Conservation (phyloP, 2,329 filamentous ascomycete species). For the Lasiodiplodia citricola region DNA sequence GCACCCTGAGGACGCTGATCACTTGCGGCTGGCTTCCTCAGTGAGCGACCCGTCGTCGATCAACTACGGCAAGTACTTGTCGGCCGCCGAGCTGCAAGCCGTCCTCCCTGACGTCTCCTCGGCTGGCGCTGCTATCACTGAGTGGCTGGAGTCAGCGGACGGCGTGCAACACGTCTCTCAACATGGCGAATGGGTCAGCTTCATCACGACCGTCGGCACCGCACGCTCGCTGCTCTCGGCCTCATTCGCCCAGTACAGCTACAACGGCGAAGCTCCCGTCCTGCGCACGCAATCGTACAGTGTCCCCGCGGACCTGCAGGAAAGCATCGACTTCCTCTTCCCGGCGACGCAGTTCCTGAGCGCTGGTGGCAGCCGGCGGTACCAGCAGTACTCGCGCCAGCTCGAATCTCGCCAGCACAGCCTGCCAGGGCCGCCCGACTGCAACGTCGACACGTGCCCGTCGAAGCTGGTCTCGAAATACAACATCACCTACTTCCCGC, state of each 20-base stretch:
- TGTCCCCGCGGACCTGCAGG: constrained; percentile 45
- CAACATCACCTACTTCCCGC: constrained; percentile 36
- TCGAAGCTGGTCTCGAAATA: constrained; percentile 30
- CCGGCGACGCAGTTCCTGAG: constrained; percentile 59
- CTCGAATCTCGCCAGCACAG: neutral
- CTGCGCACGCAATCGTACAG: constrained; percentile 51
- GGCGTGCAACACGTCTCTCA: constrained; percentile 45
- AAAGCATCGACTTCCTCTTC: constrained; percentile 55
- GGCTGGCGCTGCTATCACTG: constrained; percentile 41
- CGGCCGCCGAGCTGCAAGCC: constrained; percentile 42
- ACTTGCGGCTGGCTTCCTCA: constrained; percentile 26
- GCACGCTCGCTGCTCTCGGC: constrained; percentile 56
- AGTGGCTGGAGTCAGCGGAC: constrained; percentile 50
- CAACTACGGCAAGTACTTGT: constrained; percentile 54
- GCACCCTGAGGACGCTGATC: constrained; percentile 15
- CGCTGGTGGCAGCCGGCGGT: constrained; percentile 28
- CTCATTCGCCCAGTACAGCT: constrained; percentile 53
- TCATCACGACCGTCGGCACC: constrained; percentile 47
- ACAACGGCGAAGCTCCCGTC: constrained; percentile 45
- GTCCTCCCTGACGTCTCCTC: constrained; percentile 44
- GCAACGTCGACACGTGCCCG: constrained; percentile 24
- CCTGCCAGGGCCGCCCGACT: neutral
- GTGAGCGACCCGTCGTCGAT: constrained; percentile 43
- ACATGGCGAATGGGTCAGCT: constrained; percentile 51
- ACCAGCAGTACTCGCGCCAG: neutral